Evolutionary conservation across 1,139 yeast genomes (phyloP).

Genomic region (Diutina catenulata): DNA sequence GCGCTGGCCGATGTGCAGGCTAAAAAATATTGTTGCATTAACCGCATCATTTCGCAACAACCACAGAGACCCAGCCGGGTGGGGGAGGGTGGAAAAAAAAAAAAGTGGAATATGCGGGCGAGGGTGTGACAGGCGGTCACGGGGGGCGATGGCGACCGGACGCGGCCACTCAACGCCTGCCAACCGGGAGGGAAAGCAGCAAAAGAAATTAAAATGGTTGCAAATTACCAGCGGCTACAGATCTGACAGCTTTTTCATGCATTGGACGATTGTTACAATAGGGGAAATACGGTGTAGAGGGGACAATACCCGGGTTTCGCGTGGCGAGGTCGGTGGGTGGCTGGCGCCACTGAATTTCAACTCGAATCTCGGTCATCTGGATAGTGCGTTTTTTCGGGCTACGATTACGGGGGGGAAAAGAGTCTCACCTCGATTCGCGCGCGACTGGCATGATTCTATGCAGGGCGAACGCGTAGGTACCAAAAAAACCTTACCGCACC

Average conservation of each 20-base stretch:
- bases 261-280: background rate
- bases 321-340: background rate
- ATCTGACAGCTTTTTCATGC: background rate
- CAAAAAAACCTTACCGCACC: slow-evolving; percentile 9
- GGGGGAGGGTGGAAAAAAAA: background rate
- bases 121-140: too few relatives aligned
- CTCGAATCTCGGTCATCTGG: background rate
- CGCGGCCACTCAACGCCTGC: too few relatives aligned
- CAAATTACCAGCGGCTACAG: background rate
- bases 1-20: background rate
- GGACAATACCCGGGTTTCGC: background rate
- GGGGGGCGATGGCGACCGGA: background rate
- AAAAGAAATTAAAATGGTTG: slow-evolving; percentile 2
- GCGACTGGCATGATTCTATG: background rate
- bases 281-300: background rate
- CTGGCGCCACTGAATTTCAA: background rate
- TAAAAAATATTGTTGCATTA: too few relatives aligned
- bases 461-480: background rate
- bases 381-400: background rate
- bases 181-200: background rate
- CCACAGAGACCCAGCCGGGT: too few relatives aligned
- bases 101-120: too few relatives aligned
- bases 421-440: background rate
- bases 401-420: background rate
- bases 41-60: too few relatives aligned